phyloP scores from a whole-genome alignment of 2,329 filamentous ascomycete species.

The Clarireedia hainanense region DNA sequence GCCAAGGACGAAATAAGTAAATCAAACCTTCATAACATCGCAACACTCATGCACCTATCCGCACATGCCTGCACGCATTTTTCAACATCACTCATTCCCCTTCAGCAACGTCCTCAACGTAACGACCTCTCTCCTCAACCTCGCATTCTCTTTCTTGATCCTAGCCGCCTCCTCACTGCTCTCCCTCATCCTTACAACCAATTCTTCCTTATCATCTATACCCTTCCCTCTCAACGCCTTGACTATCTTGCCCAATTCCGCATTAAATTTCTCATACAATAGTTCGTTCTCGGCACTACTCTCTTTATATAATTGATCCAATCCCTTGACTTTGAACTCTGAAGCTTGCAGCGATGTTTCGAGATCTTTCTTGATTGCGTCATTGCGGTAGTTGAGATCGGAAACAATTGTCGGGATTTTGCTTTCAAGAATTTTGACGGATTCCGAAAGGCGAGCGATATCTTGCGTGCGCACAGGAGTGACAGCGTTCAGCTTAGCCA shows the following conservation, averaged over 20 bases:
- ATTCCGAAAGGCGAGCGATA: constrained; percentile 39
- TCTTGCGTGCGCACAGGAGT: constrained; percentile 26
- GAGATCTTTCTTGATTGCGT: constrained; percentile 61
- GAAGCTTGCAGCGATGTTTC: constrained; percentile 63
- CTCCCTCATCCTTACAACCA: constrained; percentile 64
- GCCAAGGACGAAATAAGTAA: no score
- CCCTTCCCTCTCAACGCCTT: constrained; percentile 62
- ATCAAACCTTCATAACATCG: no score
- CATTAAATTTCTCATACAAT: constrained; percentile 85
- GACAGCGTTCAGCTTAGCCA: constrained; percentile 49
- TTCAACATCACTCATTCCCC: constrained; percentile 9
- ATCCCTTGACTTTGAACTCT: constrained; percentile 70
- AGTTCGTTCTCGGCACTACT: constrained; percentile 86
- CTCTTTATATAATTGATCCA: constrained; percentile 86
- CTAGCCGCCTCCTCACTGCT: constrained; percentile 68
- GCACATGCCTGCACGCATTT: no score
- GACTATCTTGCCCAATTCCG: constrained; percentile 78
- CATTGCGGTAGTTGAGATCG: constrained; percentile 53
- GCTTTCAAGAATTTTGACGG: constrained; percentile 60
- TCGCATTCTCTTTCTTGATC: constrained; percentile 77
- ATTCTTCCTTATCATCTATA: constrained; percentile 71
- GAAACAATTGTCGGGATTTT: constrained; percentile 52
- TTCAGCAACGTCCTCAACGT: constrained; percentile 22
- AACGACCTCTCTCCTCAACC: constrained; percentile 74
- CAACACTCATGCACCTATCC: no score